Evolutionary conservation across 2,329 filamentous ascomycete species (phyloP).

Genomic region (Aspergillus luchuensis): DNA sequence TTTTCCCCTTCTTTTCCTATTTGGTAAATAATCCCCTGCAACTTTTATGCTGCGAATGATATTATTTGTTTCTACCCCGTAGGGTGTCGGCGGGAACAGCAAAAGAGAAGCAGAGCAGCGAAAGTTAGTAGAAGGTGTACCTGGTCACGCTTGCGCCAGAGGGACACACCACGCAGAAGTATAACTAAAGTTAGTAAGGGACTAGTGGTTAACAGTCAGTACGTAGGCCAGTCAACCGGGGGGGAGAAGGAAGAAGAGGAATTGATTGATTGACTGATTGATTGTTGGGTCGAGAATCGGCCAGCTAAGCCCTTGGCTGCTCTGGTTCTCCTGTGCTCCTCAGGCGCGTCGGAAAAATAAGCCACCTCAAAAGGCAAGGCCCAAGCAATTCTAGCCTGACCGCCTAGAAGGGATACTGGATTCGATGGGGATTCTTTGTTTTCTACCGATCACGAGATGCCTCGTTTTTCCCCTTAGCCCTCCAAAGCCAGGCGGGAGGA

Average conservation of each 20-base stretch:
- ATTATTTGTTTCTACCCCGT: neutral
- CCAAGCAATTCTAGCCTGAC: conserved; percentile 9
- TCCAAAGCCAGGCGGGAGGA: neutral
- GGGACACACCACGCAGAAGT: neutral
- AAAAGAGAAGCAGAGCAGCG: neutral
- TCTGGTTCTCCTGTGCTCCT: conserved; percentile 2
- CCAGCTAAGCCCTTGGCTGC: conserved; percentile 2
- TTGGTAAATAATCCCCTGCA: neutral
- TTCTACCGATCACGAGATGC: conserved; percentile 1
- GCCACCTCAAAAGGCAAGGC: conserved; percentile 6
- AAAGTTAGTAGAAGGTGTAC: neutral
- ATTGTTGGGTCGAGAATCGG: conserved; percentile 4
- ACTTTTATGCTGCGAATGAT: no score
- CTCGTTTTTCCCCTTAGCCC: neutral
- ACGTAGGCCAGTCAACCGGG: neutral
- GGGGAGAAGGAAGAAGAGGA: neutral
- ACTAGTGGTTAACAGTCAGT: neutral
- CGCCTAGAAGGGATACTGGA: conserved; percentile 2
- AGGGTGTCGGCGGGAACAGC: neutral
- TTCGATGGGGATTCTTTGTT: conserved; percentile 1
- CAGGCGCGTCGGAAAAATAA: conserved; percentile 5
- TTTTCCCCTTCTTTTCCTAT: neutral
- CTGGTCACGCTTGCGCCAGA: neutral
- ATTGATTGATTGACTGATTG: neutral
- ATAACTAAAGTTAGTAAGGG: no score